Conservation (phyloP, 2,329 filamentous ascomycete genomes). For the Pseudogymnoascus sp. region DNA sequence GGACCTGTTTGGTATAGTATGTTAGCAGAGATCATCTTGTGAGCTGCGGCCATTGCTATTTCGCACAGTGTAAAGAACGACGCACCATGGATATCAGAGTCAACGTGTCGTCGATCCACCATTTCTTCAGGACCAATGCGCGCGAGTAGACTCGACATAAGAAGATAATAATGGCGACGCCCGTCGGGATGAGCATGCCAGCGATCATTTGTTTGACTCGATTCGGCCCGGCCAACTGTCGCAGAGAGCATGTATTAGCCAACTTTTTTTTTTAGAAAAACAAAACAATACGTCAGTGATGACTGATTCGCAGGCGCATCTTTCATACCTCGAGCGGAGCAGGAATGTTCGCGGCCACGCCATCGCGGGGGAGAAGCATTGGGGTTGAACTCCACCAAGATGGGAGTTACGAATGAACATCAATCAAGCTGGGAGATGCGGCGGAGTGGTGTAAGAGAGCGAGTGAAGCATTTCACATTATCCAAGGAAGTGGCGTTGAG, state of each 20-base stretch:
- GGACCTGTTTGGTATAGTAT: neutral
- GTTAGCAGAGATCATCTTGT: neutral
- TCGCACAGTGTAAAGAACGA: neutral
- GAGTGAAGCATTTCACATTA: slow-evolving; percentile 6
- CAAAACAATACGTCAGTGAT: neutral
- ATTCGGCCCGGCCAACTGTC: neutral
- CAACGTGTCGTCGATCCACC: neutral
- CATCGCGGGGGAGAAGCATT: neutral
- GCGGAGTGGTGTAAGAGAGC: neutral
- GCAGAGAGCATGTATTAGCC: neutral
- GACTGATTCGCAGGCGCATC: neutral
- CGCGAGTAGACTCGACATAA: neutral
- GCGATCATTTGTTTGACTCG: neutral
- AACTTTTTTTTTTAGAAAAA: no score
- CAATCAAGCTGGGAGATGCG: slow-evolving; percentile 1
- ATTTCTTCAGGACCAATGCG: neutral
- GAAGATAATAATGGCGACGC: neutral
- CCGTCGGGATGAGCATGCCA: neutral
- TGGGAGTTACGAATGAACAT: slow-evolving; percentile 1
- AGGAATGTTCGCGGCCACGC: neutral
- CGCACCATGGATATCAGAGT: neutral
- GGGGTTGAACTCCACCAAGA: neutral
- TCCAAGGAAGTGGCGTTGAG: neutral
- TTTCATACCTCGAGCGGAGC: neutral
- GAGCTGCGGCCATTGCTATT: neutral